Evolutionary conservation across 2,329 filamentous ascomycete genomes (phyloP), one percentile per base, ranked within the genome.

Genomic region (Clarireedia paspali): DNA sequence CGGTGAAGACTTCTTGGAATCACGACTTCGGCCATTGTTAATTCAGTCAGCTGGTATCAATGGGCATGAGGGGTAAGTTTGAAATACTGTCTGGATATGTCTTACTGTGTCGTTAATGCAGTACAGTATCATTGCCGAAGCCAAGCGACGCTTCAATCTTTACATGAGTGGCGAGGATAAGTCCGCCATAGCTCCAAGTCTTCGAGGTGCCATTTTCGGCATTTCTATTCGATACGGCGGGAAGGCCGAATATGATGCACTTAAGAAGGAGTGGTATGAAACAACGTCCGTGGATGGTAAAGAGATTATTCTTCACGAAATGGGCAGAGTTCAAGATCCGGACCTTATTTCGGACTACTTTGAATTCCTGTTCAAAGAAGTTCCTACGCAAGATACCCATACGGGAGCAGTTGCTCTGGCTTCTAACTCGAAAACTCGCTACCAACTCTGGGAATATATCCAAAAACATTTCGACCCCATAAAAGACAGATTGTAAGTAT

Each of bases 261-360:
- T 99, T 54, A 90, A 92, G 75, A 83, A 89, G 54, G 91, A 96
- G 70, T 97, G 89, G 79, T 79, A 83, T 60, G 84, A 77, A 50
- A 94, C 90, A 12, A 86, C 87, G 52, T 89, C 91, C 6, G 85
- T 96, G 39, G 94, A 97, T 66, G 91, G 91, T 65, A 95, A 91
- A 72, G 91, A 96, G 63, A 88, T 95, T 61, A 87, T 84, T 62
- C 80, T 97, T 3, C 77, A 81, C 39, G 83, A 88, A 4, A 79
- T 99, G 46, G 90, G 91, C 36, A 82, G 84, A 40, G 84, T 88
- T 20, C 85, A 86, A 64, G 68, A 73, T 10, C 69, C 76, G 0
- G 80, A 83, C 9, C 75, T 96, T 30, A 83, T 95, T 46, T 75
- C 73, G 72, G 73, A 85, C 67, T 78, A 85, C 79, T 68, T 87